Base-by-base conservation (phyloP, 2,329 filamentous ascomycete genomes). In the Geoglossum cookeanum region DNA sequence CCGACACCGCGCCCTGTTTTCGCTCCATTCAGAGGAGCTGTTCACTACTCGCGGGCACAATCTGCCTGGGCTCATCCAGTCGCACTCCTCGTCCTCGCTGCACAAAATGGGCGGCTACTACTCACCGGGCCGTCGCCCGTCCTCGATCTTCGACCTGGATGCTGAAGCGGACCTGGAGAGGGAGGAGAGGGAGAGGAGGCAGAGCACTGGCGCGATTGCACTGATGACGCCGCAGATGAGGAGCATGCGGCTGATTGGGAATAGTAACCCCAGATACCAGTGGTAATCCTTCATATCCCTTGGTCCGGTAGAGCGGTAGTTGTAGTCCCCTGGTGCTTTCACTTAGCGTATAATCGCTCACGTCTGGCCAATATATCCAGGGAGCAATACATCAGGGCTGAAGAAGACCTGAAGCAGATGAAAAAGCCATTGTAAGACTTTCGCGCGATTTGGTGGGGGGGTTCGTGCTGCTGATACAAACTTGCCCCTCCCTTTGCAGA, bases 191-290 rank as follows among this genome's bases (percentile, higher is more conserved):
- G 39, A 42, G 13, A 44, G 55, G 37, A 48, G 55, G 17, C 22
- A 30, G 60, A 75, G 72, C 60, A 62, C 67, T 56, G 72, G 68
- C 15, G 72, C 71, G 0, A 63, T 64, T 47, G 65, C 72, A 5
- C 64, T 76, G 52, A 71, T 74, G 62, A 74, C 73, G 45, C 81
- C 84, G 2, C 80, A 86, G 67, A 84, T 89, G 77, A 78, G 87
- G 60, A 89, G 84, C 65, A 85, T 89, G 78, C 79, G 87, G 57
- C 75, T 97, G 64, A 94, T 96, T 67, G 91, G 91, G 47, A 87
- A 87, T 64, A 87, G 80, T 62, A 96, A 92, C 67, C 86, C 87
- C 17, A 75, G 87, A 60, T 95, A 94, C 70, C 78, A 78, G 61
- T 96, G 89, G 84, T 74, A 63, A 42, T 45, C 62, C 13, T 45